Percentiles rank a stretch among this genome's conserved stretches.
These are phyloP conservation scores for Diplotaxis tenuifolia DNA, from an alignment of 345 rosid species.

Conservation along the genomic window DNA sequence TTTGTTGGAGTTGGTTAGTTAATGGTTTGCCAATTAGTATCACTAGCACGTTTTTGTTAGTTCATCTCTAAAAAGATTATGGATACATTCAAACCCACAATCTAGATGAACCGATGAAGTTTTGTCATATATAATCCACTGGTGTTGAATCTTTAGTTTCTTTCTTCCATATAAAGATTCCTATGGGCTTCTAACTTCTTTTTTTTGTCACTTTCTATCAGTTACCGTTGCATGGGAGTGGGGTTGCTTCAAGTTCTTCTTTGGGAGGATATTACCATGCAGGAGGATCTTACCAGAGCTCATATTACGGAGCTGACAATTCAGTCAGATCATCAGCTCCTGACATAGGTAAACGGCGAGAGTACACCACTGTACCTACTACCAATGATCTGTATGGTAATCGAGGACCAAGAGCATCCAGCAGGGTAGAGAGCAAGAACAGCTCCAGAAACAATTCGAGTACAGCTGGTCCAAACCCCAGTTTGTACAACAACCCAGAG, in stretches of 20 bases:
- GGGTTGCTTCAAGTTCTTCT: slow-evolving; percentile 47
- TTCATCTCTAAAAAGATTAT: background rate
- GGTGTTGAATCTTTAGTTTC: background rate
- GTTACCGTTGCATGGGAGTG: slow-evolving; percentile 45
- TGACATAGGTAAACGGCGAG: slow-evolving; percentile 60
- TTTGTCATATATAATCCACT: background rate
- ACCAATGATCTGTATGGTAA: slow-evolving; percentile 54
- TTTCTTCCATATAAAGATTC: background rate
- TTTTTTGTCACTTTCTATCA: slow-evolving; percentile 26
- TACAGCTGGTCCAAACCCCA: slow-evolving; percentile 37
- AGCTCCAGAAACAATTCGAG: slow-evolving; percentile 38
- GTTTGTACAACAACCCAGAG: slow-evolving; percentile 46
- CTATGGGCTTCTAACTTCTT: background rate
- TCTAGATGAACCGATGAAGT: background rate
- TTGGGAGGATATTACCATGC: slow-evolving; percentile 46
- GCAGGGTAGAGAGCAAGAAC: slow-evolving; percentile 46
- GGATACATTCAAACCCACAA: background rate
- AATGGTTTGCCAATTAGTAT: background rate
- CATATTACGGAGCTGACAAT: slow-evolving; percentile 45
- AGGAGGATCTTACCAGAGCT: slow-evolving; percentile 46
- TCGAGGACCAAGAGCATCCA: slow-evolving; percentile 72
- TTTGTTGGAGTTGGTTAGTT: background rate
- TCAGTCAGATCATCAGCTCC: slow-evolving; percentile 33
- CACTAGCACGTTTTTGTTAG: background rate
- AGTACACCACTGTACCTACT: slow-evolving; percentile 42